Evolutionary conservation across 441 rosid genomes (phyloP).

Genomic region (Melastoma candidum): DNA sequence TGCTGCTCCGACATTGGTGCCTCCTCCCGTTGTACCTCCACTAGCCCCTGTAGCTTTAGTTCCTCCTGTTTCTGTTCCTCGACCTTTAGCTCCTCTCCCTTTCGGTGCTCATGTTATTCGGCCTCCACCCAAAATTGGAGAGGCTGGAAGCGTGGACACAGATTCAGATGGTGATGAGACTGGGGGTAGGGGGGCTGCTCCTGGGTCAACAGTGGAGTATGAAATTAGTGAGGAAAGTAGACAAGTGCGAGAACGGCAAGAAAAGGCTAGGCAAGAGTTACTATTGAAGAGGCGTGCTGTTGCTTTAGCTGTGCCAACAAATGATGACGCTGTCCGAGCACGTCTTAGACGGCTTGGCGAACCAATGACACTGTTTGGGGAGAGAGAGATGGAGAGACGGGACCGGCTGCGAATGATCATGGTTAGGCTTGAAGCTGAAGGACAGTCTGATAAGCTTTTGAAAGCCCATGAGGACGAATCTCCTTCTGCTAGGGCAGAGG

Average conservation of each 20-base stretch:
- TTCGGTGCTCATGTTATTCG: constrained; percentile 30
- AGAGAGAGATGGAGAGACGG: constrained; percentile 91
- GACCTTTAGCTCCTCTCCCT: constrained; percentile 49
- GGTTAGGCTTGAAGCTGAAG: constrained; percentile 76
- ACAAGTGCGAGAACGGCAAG: constrained; percentile 65
- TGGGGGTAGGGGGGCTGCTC: constrained; percentile 11
- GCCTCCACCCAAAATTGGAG: constrained; percentile 49
- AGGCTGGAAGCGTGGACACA: constrained; percentile 31
- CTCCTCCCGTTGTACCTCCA: constrained; percentile 30
- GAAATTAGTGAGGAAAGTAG: constrained; percentile 63
- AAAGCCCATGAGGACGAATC: constrained; percentile 82
- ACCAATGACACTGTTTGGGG: constrained; percentile 89
- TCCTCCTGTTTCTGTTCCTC: constrained; percentile 38
- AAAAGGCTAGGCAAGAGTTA: constrained; percentile 73
- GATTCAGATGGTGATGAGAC: constrained; percentile 49
- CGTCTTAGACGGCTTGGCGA: constrained; percentile 82
- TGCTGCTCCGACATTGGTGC: constrained; percentile 23
- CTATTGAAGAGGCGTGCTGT: constrained; percentile 75
- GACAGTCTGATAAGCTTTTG: constrained; percentile 71
- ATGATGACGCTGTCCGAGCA: constrained; percentile 79
- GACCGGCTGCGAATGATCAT: constrained; percentile 74
- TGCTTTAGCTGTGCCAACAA: constrained; percentile 90
- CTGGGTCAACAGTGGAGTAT: constrained; percentile 25
- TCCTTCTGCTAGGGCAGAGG: constrained; percentile 30
- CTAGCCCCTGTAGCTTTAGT: constrained; percentile 49